Conservation (phyloP, 2,329 filamentous ascomycete genomes). For the Zalaria obscura region DNA sequence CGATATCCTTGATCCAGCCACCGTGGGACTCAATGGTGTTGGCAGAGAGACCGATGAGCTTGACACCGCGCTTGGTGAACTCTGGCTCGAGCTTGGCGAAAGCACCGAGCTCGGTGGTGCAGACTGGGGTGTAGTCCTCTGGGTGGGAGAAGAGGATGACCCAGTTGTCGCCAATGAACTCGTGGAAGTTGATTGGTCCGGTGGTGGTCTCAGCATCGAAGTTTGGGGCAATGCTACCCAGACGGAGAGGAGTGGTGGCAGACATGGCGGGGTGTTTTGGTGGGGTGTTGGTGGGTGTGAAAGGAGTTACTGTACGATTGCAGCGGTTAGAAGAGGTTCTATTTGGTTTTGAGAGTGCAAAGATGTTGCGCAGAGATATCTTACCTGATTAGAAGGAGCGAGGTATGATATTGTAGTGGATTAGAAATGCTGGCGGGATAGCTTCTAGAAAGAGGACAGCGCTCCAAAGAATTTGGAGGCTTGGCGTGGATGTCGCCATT, state of each 20-base stretch:
- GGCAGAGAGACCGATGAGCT: constrained; percentile 44
- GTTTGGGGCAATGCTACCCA: constrained; percentile 53
- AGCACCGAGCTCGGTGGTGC: constrained; percentile 49
- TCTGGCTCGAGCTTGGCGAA: constrained; percentile 51
- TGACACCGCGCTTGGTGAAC: constrained; percentile 47
- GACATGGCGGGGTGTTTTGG: neutral
- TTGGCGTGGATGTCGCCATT: no score
- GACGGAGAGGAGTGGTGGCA: constrained; percentile 36
- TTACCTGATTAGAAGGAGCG: no score
- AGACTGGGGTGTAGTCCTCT: constrained; percentile 45
- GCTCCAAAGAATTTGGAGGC: no score
- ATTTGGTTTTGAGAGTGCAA: no score
- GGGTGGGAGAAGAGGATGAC: constrained; percentile 60
- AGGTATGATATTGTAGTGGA: no score
- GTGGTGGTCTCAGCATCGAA: constrained; percentile 54
- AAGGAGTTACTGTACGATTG: no score
- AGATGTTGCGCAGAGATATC: no score
- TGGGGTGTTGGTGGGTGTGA: neutral
- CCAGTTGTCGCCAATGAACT: constrained; percentile 58
- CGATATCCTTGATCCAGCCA: constrained; percentile 39
- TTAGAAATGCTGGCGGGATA: no score
- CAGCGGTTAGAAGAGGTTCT: no score
- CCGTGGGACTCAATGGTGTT: constrained; percentile 37
- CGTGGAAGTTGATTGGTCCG: constrained; percentile 53
- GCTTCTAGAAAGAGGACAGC: no score